Percentiles rank a stretch among this genome's conserved stretches.
Evolutionary conservation across 441 rosid genomes (phyloP).

Genomic region (Caryocar brasiliense): DNA sequence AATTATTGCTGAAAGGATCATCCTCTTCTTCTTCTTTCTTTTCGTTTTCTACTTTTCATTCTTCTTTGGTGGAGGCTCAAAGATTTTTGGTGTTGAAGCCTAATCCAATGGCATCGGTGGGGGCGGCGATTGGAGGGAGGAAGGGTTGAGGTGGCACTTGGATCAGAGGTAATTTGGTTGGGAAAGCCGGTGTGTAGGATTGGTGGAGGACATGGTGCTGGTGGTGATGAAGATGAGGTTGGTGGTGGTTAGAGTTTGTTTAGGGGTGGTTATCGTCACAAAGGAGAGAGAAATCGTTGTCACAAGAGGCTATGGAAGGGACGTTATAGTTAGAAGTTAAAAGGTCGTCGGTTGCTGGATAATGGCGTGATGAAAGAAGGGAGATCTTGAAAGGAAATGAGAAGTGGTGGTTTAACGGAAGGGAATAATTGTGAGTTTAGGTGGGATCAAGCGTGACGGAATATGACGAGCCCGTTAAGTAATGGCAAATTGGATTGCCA

Average conservation of each 20-base stretch:
- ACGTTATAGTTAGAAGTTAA: constrained; percentile 35
- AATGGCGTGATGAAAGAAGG: constrained; percentile 36
- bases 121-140: constrained; percentile 20
- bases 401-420: constrained; percentile 30
- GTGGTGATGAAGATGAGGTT: too few species aligned
- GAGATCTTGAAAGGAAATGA: neutral
- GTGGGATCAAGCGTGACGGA: constrained; percentile 34
- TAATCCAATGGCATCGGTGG: too few species aligned
- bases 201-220: constrained; percentile 22
- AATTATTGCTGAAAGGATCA: constrained; percentile 31
- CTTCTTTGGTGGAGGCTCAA: constrained; percentile 10
- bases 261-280: constrained; percentile 37
- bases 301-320: constrained; percentile 52
- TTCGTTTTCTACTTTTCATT: too few species aligned
- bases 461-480: constrained; percentile 49
- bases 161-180: constrained; percentile 10
- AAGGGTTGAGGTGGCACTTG: constrained; percentile 27
- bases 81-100: neutral
- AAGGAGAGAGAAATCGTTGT: constrained; percentile 62
- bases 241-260: constrained; percentile 30
- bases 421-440: constrained; percentile 6
- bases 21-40: constrained; percentile 28
- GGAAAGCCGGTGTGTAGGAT: constrained; percentile 36
- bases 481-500: constrained; percentile 3
- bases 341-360: constrained; percentile 15